A percentile compares a stretch with the other conserved stretches of the same genome.
Evolutionary conservation across 495 filamentous ascomycete genomes (phyloP).

Genomic region (Letharia lupina): DNA sequence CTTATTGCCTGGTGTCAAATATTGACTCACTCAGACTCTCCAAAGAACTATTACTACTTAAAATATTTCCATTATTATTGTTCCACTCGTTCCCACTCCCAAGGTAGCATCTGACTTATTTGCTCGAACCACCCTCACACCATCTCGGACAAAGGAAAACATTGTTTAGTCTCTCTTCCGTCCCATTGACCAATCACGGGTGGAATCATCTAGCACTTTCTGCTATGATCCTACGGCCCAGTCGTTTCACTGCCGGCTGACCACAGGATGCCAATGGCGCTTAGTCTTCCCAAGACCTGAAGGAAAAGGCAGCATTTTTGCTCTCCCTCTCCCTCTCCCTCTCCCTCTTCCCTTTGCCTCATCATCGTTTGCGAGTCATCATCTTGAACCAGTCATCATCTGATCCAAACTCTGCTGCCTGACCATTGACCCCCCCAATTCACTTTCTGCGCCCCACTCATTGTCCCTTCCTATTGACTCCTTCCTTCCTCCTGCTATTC

Average conservation of each 20-base stretch:
- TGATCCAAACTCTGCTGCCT: constrained; percentile 16
- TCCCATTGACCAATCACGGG: constrained; percentile 15
- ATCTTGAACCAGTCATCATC: constrained; percentile 21
- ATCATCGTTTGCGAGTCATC: constrained; percentile 17
- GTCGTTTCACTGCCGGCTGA: constrained; percentile 7
- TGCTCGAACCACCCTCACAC: neutral
- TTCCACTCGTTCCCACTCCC: too few species aligned
- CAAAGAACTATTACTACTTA: too few species aligned
- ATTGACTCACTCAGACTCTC: too few species aligned
- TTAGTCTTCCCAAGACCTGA: constrained; percentile 6
- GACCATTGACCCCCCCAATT: neutral
- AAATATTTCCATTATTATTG: too few species aligned
- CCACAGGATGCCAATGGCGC: constrained; percentile 14
- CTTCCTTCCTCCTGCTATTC: neutral
- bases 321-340: neutral
- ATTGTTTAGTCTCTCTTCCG: neutral
- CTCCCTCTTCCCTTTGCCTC: neutral
- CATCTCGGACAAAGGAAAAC: neutral
- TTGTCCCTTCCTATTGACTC: constrained; percentile 5
- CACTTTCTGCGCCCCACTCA: constrained; percentile 10
- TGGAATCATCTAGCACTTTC: constrained; percentile 2
- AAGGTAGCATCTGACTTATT: too few species aligned
- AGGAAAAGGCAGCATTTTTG: constrained; percentile 6
- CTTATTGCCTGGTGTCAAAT: too few species aligned
- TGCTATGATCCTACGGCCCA: neutral